Conservation (phyloP, 305 asterid genomes). For the Rubia occidens region DNA sequence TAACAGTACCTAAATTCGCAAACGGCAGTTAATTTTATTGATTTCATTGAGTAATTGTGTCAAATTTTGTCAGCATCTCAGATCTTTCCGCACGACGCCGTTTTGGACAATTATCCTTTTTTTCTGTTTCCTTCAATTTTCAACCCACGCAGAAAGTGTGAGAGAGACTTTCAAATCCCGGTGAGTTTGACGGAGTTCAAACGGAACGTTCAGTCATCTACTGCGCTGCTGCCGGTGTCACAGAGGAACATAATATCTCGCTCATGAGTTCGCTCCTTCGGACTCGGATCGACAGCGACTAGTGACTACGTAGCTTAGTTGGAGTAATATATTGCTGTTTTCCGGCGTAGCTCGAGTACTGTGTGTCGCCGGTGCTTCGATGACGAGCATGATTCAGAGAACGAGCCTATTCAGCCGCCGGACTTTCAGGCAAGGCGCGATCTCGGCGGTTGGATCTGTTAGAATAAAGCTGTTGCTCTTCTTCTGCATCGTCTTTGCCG, state of each 20-base stretch:
- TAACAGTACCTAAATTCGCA: no score
- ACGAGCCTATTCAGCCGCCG: slow-evolving; percentile 61
- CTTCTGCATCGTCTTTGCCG: slow-evolving; percentile 32
- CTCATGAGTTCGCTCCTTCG: slow-evolving; percentile 9
- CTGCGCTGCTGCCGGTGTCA: neutral
- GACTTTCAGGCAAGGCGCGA: slow-evolving; percentile 54
- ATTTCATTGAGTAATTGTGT: no score
- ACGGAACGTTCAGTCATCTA: neutral
- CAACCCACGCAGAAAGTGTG: neutral
- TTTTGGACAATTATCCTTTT: neutral
- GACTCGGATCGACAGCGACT: slow-evolving; percentile 29
- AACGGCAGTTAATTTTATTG: no score
- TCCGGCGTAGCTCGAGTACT: neutral
- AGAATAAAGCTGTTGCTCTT: slow-evolving; percentile 45
- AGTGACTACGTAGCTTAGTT: slow-evolving; percentile 16
- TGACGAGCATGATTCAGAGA: slow-evolving; percentile 26
- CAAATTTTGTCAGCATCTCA: neutral
- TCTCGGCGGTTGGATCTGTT: slow-evolving; percentile 49
- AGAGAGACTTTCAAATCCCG: neutral
- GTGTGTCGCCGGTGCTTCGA: neutral
- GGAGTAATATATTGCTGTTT: neutral
- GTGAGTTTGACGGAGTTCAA: neutral
- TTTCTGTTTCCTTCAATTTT: neutral
- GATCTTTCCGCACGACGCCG: neutral
- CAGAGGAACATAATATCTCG: neutral